Evolutionary conservation across 73 alveolate genomes (phyloP).

Genomic region (Loxodes magnus): DNA sequence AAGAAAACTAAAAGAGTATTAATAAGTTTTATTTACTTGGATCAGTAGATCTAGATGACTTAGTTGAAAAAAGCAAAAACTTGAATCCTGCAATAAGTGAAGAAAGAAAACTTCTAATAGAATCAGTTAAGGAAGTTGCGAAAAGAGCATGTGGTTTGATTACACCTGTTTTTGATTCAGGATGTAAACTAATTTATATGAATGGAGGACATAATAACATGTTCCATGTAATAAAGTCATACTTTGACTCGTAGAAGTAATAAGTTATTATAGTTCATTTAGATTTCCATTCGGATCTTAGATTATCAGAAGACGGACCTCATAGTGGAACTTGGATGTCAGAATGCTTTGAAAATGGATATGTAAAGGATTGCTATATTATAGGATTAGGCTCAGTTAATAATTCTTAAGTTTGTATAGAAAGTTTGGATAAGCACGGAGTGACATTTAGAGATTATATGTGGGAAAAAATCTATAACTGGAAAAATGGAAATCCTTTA

Average conservation of each 20-base stretch:
- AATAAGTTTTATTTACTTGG: conserved; percentile 3
- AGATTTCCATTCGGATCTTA: conserved; percentile 20
- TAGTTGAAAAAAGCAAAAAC: conserved; percentile 8
- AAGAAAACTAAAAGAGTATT: conserved; percentile 11
- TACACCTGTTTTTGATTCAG: conserved; percentile 13
- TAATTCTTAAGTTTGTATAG: conserved; percentile 15
- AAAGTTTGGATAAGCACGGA: conserved; percentile 2
- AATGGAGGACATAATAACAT: conserved; percentile 23
- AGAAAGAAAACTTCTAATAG: conserved; percentile 8
- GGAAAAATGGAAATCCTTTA: conserved; percentile 13
- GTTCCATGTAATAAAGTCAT: conserved; percentile 9
- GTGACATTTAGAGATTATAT: conserved; percentile 9
- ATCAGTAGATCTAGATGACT: conserved; percentile 8
- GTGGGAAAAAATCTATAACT: conserved; percentile 20
- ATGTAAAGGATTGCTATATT: conserved; percentile 12
- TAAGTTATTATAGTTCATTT: conserved; percentile 13
- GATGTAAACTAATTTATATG: conserved; percentile 11
- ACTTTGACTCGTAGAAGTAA: conserved; percentile 4
- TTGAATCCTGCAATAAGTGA: conserved; percentile 1
- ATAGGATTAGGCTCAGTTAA: conserved; percentile 6
- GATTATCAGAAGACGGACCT: conserved; percentile 20
- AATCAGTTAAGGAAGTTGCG: neutral
- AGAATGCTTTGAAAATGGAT: no score
- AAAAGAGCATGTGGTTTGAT: conserved; percentile 9
- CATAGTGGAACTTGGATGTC: conserved; percentile 29